phyloP scores from a whole-genome alignment of 1,284 basidiomycete genomes.

The Mycosarcoma maydis region DNA sequence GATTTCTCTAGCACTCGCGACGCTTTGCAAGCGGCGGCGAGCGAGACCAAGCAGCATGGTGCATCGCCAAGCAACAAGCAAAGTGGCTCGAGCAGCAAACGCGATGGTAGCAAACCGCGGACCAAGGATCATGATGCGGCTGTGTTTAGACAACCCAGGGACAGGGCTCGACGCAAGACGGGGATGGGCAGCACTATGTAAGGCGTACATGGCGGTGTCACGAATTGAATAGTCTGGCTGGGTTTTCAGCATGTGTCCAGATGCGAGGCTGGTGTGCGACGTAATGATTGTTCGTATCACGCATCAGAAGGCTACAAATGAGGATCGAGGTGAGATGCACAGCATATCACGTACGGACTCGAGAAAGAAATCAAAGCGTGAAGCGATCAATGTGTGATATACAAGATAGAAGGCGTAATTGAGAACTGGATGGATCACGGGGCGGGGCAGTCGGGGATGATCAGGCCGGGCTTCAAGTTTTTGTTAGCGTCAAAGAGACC shows the following conservation, averaged over 20 bases:
- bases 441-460: constrained; percentile 69
- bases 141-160: constrained; percentile 34
- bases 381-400: neutral
- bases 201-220: too few species aligned
- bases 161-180: constrained; percentile 34
- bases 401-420: neutral
- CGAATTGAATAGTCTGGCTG: too few species aligned
- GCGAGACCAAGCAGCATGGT: constrained; percentile 1
- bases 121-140: constrained; percentile 1
- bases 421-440: constrained; percentile 16
- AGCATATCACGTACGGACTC: too few species aligned
- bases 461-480: constrained; percentile 62
- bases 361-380: too few species aligned
- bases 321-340: too few species aligned
- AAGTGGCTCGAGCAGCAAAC: neutral
- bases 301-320: too few species aligned
- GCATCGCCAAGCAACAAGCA: constrained; percentile 4
- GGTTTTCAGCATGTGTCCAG: too few species aligned
- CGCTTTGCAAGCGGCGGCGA: constrained; percentile 12
- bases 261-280: too few species aligned
- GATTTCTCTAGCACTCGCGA: constrained; percentile 20
- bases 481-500: constrained; percentile 45
- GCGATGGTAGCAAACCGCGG: constrained; percentile 1
- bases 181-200: constrained; percentile 33
- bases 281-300: too few species aligned